phyloP scores from a whole-genome alignment of 2,329 filamentous ascomycete genomes.

The Neofusicoccum parvum region DNA sequence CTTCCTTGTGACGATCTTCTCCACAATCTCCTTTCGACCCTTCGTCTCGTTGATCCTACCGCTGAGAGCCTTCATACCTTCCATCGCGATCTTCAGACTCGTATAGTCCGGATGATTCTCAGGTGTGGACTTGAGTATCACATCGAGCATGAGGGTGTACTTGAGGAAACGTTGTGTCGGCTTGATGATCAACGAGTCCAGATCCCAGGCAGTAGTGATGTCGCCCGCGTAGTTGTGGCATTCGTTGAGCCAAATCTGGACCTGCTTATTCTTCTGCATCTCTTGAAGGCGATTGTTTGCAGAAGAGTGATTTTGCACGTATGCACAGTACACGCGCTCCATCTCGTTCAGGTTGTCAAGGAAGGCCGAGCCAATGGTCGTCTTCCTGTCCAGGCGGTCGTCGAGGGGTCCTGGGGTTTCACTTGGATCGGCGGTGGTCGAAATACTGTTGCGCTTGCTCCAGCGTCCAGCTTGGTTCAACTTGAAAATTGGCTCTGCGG shows the following conservation, averaged over 20 bases:
- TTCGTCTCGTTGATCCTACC: conserved; percentile 88
- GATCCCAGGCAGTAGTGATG: conserved; percentile 88
- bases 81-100: conserved; percentile 70
- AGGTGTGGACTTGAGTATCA: conserved; percentile 78
- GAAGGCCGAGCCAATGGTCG: conserved; percentile 62
- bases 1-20: conserved; percentile 79
- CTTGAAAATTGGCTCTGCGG: conserved; percentile 75
- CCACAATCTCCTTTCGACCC: conserved; percentile 89
- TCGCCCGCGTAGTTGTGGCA: conserved; percentile 92
- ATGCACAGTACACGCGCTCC: conserved; percentile 67
- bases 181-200: conserved; percentile 96
- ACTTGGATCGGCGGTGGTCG: conserved; percentile 39
- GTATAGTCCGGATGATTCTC: conserved; percentile 79
- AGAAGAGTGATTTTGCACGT: conserved; percentile 65
- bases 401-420: conserved; percentile 31
- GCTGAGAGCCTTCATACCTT: conserved; percentile 65
- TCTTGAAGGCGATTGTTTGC: conserved; percentile 63
- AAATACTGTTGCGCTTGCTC: conserved; percentile 54
- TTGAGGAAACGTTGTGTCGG: conserved; percentile 93
- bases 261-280: conserved; percentile 54
- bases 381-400: conserved; percentile 50
- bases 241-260: conserved; percentile 82
- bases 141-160: conserved; percentile 83
- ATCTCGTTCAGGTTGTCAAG: conserved; percentile 58
- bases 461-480: conserved; percentile 53